Conservation (phyloP, 1,284 basidiomycete genomes). For the Ceratobasidium sp. region DNA sequence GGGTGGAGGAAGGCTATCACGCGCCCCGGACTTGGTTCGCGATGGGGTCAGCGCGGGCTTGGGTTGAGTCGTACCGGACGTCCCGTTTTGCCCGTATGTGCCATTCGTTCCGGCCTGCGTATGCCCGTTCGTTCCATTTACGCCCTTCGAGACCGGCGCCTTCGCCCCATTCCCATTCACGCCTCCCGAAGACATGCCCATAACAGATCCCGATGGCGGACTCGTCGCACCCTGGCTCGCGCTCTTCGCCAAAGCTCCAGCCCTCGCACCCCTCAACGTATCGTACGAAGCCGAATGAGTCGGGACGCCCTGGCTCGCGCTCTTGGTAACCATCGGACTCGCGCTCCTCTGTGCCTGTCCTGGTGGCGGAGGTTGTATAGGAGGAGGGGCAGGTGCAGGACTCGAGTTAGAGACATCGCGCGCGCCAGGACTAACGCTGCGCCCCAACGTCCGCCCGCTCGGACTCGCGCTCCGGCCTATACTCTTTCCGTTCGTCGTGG, state of each 20-base stretch:
- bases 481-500: not conserved
- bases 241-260: constrained; percentile 17
- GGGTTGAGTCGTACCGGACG: not conserved
- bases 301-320: constrained; percentile 38
- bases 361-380: not conserved
- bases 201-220: not conserved
- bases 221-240: constrained; percentile 36
- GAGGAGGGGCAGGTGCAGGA: not conserved
- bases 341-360: not conserved
- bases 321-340: constrained; percentile 33
- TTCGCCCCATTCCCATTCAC: not conserved
- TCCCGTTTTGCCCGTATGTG: not conserved
- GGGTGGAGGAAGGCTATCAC: constrained; percentile 30
- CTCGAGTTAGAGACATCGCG: constrained; percentile 6
- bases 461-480: constrained; percentile 17
- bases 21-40: constrained; percentile 8
- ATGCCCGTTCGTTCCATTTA: too few species aligned
- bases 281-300: not conserved
- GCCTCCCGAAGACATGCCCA: not conserved
- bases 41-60: not conserved
- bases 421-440: constrained; percentile 14
- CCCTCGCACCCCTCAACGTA: not conserved
- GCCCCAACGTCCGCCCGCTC: not conserved
- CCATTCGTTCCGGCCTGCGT: too few species aligned
- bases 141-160: constrained; percentile 9